These are phyloP conservation scores for Hypomontagnella monticulosa DNA, from an alignment of 495 filamentous ascomycete species.

Conservation along the genomic window DNA sequence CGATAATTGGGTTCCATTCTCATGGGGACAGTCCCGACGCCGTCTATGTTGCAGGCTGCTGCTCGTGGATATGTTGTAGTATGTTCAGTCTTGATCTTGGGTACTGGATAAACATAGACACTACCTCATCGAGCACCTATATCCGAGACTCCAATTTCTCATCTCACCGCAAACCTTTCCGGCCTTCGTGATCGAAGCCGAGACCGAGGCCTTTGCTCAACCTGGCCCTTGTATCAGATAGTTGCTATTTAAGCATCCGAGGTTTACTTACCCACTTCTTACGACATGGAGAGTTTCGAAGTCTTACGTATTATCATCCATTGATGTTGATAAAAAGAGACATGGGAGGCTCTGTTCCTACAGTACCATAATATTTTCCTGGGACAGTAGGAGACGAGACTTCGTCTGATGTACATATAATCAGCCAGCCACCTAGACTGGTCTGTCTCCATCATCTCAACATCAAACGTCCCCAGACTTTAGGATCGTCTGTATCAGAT, in stretches of 20 bases:
- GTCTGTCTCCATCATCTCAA: conserved; percentile 16
- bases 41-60: conserved; percentile 5
- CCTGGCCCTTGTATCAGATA: conserved; percentile 21
- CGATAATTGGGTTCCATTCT: conserved; percentile 34
- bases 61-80: conserved; percentile 11
- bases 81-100: conserved; percentile 8
- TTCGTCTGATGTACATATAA: conserved; percentile 26
- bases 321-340: neutral
- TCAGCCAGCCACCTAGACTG: neutral
- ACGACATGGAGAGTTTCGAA: conserved; percentile 6
- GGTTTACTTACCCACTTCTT: neutral
- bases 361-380: no score
- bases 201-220: neutral
- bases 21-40: conserved; percentile 27
- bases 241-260: neutral
- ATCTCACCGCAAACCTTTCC: conserved; percentile 1
- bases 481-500: conserved; percentile 41
- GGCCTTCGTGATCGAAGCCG: no score
- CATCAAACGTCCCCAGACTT: conserved; percentile 36
- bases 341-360: conserved; percentile 3
- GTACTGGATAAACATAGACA: conserved; percentile 2
- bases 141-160: conserved; percentile 26
- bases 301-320: neutral
- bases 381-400: neutral
- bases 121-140: conserved; percentile 20